Evolutionary conservation across 228 moss, liverwort and hornwort genomes (phyloP).

Genomic region (Sphagnum fallax): DNA sequence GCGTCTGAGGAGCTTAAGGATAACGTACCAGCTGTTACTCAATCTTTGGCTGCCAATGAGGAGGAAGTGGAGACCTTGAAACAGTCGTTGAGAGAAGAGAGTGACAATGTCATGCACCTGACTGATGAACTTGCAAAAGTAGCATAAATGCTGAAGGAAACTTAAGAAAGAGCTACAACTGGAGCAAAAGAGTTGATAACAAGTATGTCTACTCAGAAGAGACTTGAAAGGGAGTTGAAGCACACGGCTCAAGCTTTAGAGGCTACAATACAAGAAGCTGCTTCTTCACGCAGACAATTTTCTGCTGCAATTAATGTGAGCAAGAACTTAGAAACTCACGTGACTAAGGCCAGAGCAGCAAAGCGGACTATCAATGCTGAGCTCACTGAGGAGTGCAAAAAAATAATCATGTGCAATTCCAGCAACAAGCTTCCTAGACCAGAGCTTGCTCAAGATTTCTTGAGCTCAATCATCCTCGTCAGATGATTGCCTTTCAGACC

Average conservation of each 20-base stretch:
- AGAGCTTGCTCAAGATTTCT: too few relatives aligned
- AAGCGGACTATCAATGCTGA: slow-evolving; percentile 29
- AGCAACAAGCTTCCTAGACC: too few relatives aligned
- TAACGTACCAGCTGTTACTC: background rate
- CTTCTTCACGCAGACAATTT: slow-evolving; percentile 38
- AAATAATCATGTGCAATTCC: slow-evolving; percentile 11
- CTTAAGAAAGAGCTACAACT: slow-evolving; percentile 9
- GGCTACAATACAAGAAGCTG: slow-evolving; percentile 38
- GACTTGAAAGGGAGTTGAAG: slow-evolving; percentile 38
- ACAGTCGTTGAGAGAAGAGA: slow-evolving; percentile 6
- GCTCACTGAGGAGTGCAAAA: slow-evolving; percentile 41
- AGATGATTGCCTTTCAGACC: too few relatives aligned
- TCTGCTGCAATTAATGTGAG: slow-evolving; percentile 47
- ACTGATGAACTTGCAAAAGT: slow-evolving; percentile 20
- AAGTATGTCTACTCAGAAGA: slow-evolving; percentile 22
- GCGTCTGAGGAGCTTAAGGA: background rate
- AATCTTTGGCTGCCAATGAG: background rate
- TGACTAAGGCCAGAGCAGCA: slow-evolving; percentile 36
- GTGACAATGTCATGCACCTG: slow-evolving; percentile 20
- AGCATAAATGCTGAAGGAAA: slow-evolving; percentile 15
- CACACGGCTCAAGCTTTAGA: slow-evolving; percentile 35
- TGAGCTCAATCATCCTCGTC: too few relatives aligned
- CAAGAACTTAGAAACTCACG: slow-evolving; percentile 29
- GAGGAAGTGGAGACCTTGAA: background rate
- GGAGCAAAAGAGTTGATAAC: too few relatives aligned